Evolutionary conservation across 2,329 filamentous ascomycete genomes (phyloP), one percentile per base, ranked within the genome.

Genomic region (Trichoderma atroviride): DNA sequence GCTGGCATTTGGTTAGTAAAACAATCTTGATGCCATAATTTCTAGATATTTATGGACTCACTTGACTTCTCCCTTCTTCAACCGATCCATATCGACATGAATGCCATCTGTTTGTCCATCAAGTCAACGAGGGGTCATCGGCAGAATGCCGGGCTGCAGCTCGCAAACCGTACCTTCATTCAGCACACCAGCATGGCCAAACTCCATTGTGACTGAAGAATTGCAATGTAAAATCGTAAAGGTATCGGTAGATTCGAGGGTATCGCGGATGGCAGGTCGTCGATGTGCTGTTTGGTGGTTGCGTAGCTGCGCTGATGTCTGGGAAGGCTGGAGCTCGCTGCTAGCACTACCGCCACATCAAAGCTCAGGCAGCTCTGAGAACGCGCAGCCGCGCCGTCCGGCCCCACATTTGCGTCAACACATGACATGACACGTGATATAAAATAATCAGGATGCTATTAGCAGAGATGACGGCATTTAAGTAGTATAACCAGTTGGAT

Each of bases 41-140:
- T 13, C 3, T 1, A 4, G 3, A 11, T n/a, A 5, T 13, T 43
- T 22, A 27, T 27, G 40, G 72, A 84, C 93, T 84, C 85, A 97
- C 94, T 99, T 99, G 80, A 99, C 95, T 85, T 99, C 96, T 72
- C 96, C 96, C 83, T 94, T 96, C 90, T 99, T 99, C 82, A 99
- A 85, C 79, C 96, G 91, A 78, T 98, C 93, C 96, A 99, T 99
- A 80, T 99, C 96, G 76, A 99, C 87, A 81, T 99, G 96, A 80
- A 99, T 98, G 80, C 96, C 96, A 94, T 99, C 96, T 98, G 77
- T 59, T 68, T 64, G 37, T 64, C 68, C 53, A 16, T 35, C 71
- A 75, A 66, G 76, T 75, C 73, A 74, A 71, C 73, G 65, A 66
- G 69, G 37, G 29, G 56, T 57, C 63, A 52, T 27, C 53, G 33